Percentiles rank a stretch among this genome's conserved stretches.
Conservation (phyloP, 345 rosid species). For the Brassica carinata region DNA sequence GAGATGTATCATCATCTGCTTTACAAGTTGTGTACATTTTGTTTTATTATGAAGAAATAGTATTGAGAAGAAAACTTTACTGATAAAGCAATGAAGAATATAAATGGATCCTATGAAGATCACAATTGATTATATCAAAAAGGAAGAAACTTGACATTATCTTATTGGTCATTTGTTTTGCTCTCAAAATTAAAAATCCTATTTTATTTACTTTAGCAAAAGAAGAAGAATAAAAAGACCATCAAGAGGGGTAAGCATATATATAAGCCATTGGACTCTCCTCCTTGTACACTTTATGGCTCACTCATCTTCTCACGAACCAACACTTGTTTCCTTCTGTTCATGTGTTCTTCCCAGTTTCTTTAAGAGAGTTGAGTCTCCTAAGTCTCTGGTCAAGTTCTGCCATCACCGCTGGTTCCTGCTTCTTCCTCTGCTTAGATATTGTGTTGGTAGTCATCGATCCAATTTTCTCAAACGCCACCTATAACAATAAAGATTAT, state of each 20-base stretch:
- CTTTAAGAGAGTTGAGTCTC: slow-evolving; percentile 71
- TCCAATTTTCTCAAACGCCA: slow-evolving; percentile 90
- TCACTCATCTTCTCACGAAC: slow-evolving; percentile 29
- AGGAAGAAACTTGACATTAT: slow-evolving; percentile 39
- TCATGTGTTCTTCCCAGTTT: slow-evolving; percentile 42
- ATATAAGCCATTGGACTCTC: slow-evolving; percentile 22
- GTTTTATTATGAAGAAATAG: neutral
- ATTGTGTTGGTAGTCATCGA: slow-evolving; percentile 90
- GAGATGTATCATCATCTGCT: neutral
- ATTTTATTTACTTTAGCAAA: slow-evolving; percentile 30
- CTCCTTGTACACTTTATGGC: slow-evolving; percentile 25
- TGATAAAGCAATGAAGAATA: neutral
- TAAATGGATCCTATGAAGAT: slow-evolving; percentile 27
- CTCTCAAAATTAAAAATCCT: slow-evolving; percentile 32
- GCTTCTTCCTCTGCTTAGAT: slow-evolving; percentile 96
- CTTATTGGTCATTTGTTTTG: slow-evolving; percentile 23
- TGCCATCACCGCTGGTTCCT: slow-evolving; percentile 96
- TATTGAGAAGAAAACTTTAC: neutral
- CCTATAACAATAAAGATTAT: slow-evolving; percentile 45
- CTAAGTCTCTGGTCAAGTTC: slow-evolving; percentile 92
- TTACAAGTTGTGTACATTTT: neutral
- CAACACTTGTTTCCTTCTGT: neutral
- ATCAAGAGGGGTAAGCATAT: slow-evolving; percentile 28
- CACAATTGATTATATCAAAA: slow-evolving; percentile 34
- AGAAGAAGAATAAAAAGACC: neutral